Percentiles rank a stretch among this genome's conserved stretches.
phyloP scores from a whole-genome alignment of 78 protist genomes.

The Dictyostelium discoideum region DNA sequence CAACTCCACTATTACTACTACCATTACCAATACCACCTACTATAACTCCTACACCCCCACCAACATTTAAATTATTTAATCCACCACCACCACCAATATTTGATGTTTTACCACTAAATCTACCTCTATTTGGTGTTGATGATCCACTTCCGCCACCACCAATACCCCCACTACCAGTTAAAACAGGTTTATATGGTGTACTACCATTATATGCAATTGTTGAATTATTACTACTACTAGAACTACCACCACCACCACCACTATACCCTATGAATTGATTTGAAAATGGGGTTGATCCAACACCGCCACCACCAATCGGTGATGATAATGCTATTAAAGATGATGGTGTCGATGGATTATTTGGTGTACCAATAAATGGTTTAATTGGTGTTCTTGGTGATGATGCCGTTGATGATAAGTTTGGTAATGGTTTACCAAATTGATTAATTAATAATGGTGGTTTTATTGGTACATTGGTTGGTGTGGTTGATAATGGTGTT shows the following conservation, averaged over 20 bases:
- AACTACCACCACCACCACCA: not conserved
- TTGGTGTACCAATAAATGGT: not conserved
- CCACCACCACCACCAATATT: conserved; percentile 6
- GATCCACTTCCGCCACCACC: not conserved
- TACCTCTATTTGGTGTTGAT: not conserved
- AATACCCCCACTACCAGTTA: not conserved
- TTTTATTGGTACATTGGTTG: not conserved
- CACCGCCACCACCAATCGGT: not conserved
- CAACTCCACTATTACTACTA: not conserved
- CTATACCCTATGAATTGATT: not conserved
- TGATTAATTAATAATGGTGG: not conserved
- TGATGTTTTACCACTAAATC: not conserved
- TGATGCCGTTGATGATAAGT: not conserved
- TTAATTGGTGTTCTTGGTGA: not conserved
- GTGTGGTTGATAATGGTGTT: not conserved
- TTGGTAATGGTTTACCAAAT: conserved; percentile 21
- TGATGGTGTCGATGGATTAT: not conserved
- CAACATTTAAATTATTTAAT: not conserved
- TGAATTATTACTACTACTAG: not conserved
- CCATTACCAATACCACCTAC: not conserved
- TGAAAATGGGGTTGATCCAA: not conserved
- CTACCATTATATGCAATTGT: not conserved
- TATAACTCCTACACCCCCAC: not conserved
- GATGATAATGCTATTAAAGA: not conserved
- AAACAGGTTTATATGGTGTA: not conserved